A percentile compares a stretch with the other conserved stretches of the same genome.
Conservation (phyloP, 1,284 basidiomycete genomes). For the Rhodotorula sp. region DNA sequence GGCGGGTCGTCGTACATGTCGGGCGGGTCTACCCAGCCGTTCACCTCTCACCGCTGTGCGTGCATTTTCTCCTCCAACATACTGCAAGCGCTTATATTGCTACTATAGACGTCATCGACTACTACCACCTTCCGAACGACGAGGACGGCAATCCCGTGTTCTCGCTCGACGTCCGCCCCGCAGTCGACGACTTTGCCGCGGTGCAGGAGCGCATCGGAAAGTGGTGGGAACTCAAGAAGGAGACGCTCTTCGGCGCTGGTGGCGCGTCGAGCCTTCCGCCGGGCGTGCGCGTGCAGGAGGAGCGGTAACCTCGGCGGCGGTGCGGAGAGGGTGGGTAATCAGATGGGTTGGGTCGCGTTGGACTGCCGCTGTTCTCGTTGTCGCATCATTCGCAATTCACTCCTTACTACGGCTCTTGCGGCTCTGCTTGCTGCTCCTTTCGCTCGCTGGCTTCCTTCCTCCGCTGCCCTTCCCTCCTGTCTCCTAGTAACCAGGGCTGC, state of each 20-base stretch:
- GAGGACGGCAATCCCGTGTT: slow-evolving; percentile 83
- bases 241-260: slow-evolving; percentile 24
- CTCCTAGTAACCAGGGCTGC: too few relatives aligned
- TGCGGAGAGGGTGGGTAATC: not conserved
- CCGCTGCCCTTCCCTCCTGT: too few relatives aligned
- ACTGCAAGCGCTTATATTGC: not conserved
- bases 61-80: not conserved
- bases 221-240: slow-evolving; percentile 47
- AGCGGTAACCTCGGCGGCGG: not conserved
- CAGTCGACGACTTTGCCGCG: slow-evolving; percentile 45
- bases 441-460: too few relatives aligned
- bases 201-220: slow-evolving; percentile 44
- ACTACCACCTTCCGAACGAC: slow-evolving; percentile 84
- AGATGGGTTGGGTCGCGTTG: not conserved
- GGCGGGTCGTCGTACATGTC: slow-evolving; percentile 31
- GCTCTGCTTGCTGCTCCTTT: too few relatives aligned
- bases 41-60: slow-evolving; percentile 39
- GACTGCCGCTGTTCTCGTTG: not conserved
- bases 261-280: slow-evolving; percentile 4
- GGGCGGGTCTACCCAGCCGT: slow-evolving; percentile 18
- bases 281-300: slow-evolving; percentile 39
- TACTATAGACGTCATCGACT: slow-evolving; percentile 77
- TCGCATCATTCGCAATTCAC: not conserved
- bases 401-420: too few relatives aligned
- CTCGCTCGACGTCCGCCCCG: slow-evolving; percentile 71